Evolutionary conservation across 768 basidiomycete genomes (phyloP), one percentile per base, ranked within the genome.

Genomic region (Pleurotus eryngii): DNA sequence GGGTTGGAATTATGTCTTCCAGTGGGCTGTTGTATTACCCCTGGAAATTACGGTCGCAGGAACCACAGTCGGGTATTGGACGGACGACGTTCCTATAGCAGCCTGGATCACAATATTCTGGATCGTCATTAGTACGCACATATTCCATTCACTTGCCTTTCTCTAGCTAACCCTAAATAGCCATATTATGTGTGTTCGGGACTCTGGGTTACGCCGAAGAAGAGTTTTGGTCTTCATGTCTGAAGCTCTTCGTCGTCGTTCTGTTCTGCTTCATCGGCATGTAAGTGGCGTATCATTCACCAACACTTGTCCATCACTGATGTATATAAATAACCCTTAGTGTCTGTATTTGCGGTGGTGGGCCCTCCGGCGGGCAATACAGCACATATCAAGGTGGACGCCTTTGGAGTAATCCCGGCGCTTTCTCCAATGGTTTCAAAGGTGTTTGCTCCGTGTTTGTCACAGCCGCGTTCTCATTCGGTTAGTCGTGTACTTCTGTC

Each of bases 1-100:
- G 78, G 78, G 78, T 2, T 79, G 78, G 78, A 79, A 79, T 53
- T 79, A 79, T 58, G 70, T 72, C 38, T 68, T 79, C 42, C 76
- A 77, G 72, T 79, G 78, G 78, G 76, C 73, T 8, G 62, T 76
- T 20, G 74, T 74, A 2, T 66, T 79, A 38, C 78, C 76, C 0
- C 63, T 79, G 24, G 76, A 79, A 67, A 74, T 78, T 15, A 78
- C 76, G 2, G 76, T 79, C 11, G 78, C 77, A 17, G 74, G 69
- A 11, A 74, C 69, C 35, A 79, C 78, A 7, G 74, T 78, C 24
- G 67, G 75, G 54, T 79, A 77, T 60, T 79, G 78, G 77, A 71
- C 72, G 4, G 61, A 67, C 49, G 64, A 72, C 46, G 65, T 74
- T 14, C 73, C 75, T 6, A 63, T 78, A 61, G 76, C 74, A 18